Evolutionary conservation across 345 rosid species (phyloP).

Genomic region (Abelmoschus esculentus): DNA sequence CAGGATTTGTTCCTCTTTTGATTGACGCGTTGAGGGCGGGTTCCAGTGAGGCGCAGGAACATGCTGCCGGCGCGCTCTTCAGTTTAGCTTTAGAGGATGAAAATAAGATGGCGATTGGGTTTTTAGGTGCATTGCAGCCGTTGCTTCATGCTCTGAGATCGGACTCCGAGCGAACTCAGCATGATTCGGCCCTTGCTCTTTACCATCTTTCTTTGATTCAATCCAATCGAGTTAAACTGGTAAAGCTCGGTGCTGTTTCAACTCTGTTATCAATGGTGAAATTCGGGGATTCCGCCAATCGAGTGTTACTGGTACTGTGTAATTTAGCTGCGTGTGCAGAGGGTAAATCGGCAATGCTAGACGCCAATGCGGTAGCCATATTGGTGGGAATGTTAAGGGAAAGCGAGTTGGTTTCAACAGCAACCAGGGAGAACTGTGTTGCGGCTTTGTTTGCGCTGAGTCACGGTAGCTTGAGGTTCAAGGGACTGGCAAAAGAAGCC

Average conservation of each 20-base stretch:
- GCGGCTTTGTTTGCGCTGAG: background rate
- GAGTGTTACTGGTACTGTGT: background rate
- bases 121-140: background rate
- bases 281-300: background rate
- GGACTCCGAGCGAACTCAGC: background rate
- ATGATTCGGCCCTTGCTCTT: background rate
- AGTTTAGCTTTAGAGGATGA: background rate
- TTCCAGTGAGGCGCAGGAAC: slow-evolving; percentile 2
- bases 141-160: slow-evolving; percentile 2
- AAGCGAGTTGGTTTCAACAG: background rate
- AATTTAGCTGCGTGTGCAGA: background rate
- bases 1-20: background rate
- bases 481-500: slow-evolving; percentile 1
- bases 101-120: slow-evolving; percentile 1
- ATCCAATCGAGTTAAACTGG: background rate
- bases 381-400: background rate
- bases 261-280: background rate
- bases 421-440: slow-evolving; percentile 1
- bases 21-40: background rate
- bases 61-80: slow-evolving; percentile 1
- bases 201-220: background rate
- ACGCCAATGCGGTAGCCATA: slow-evolving; percentile 3
- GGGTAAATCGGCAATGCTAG: background rate
- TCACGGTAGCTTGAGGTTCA: background rate
- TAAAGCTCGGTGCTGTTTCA: background rate